Evolutionary conservation across 2,329 filamentous ascomycete species (phyloP).

Genomic region (Aspergillus aculeatinus): DNA sequence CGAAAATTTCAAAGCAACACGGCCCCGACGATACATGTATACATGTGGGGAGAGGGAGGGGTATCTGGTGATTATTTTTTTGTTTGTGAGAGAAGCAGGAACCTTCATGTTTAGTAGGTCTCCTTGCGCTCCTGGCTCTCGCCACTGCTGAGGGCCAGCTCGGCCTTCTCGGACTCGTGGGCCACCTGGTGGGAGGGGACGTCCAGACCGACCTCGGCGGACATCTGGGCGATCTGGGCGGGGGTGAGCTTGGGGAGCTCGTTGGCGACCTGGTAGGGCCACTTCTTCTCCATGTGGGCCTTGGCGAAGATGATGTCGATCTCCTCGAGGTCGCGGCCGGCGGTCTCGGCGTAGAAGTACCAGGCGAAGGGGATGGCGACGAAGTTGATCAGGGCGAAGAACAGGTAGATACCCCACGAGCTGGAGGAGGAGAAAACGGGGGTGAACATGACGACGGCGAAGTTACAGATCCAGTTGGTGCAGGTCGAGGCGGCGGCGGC

Average conservation of each 20-base stretch:
- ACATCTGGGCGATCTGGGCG: constrained; percentile 27
- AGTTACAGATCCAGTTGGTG: constrained; percentile 56
- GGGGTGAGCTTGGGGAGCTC: constrained; percentile 32
- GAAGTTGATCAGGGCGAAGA: constrained; percentile 41
- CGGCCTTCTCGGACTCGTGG: constrained; percentile 18
- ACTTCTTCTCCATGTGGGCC: constrained; percentile 37
- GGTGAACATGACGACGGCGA: constrained; percentile 52
- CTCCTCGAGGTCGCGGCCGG: constrained; percentile 43
- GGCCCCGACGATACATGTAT: background rate
- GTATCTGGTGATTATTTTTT: background rate
- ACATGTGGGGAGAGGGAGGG: background rate
- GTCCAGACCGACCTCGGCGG: constrained; percentile 26
- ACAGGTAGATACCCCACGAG: constrained; percentile 42
- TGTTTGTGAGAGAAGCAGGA: background rate
- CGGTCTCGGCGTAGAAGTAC: constrained; percentile 54
- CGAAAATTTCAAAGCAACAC: background rate
- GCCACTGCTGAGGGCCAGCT: constrained; percentile 22
- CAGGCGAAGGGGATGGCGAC: constrained; percentile 49
- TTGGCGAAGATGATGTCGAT: constrained; percentile 42
- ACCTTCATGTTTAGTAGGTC: background rate
- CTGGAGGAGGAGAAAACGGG: constrained; percentile 37
- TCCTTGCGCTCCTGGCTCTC: constrained; percentile 15
- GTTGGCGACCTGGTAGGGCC: constrained; percentile 26
- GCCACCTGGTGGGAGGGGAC: constrained; percentile 11
- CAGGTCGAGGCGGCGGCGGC: constrained; percentile 53